Conservation (phyloP, 768 basidiomycete species). For the Tylopilus rubrobrunneus region DNA sequence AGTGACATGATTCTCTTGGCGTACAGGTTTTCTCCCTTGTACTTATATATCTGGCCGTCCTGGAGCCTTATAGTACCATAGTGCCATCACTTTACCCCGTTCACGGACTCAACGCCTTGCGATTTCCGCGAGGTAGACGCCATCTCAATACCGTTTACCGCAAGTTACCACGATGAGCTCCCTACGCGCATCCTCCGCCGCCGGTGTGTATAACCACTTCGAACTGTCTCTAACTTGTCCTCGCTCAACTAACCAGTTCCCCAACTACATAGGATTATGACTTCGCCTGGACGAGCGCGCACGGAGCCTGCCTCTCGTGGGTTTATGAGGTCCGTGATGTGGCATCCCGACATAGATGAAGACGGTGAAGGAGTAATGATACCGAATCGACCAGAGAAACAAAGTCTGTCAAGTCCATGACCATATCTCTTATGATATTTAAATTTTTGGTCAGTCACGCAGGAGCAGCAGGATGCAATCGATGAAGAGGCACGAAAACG, state of each 20-base stretch:
- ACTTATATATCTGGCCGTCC: slow-evolving; percentile 2
- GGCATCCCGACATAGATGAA: slow-evolving; percentile 2
- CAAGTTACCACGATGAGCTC: slow-evolving; percentile 8
- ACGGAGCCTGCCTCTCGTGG: slow-evolving; percentile 18
- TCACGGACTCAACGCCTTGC: slow-evolving; percentile 5
- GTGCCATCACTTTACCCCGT: background rate
- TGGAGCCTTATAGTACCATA: background rate
- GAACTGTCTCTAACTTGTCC: background rate
- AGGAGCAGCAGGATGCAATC: slow-evolving; percentile 45
- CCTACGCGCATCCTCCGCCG: slow-evolving; percentile 4
- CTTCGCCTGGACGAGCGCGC: slow-evolving; percentile 7
- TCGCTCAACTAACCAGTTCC: background rate
- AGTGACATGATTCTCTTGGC: slow-evolving; percentile 8
- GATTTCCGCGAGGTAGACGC: slow-evolving; percentile 1
- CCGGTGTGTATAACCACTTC: slow-evolving; percentile 3
- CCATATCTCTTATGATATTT: background rate
- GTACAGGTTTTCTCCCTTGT: slow-evolving; percentile 3
- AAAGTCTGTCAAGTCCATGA: slow-evolving; percentile 14
- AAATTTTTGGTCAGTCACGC: slow-evolving; percentile 33
- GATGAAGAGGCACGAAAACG: slow-evolving; percentile 45
- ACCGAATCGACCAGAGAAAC: slow-evolving; percentile 4
- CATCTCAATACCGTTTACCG: background rate
- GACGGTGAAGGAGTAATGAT: slow-evolving; percentile 17
- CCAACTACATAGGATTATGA: slow-evolving; percentile 16
- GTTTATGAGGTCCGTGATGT: slow-evolving; percentile 24